Evolutionary conservation across 2,329 filamentous ascomycete species (phyloP).

Genomic region (Aspergillus phoenicis): DNA sequence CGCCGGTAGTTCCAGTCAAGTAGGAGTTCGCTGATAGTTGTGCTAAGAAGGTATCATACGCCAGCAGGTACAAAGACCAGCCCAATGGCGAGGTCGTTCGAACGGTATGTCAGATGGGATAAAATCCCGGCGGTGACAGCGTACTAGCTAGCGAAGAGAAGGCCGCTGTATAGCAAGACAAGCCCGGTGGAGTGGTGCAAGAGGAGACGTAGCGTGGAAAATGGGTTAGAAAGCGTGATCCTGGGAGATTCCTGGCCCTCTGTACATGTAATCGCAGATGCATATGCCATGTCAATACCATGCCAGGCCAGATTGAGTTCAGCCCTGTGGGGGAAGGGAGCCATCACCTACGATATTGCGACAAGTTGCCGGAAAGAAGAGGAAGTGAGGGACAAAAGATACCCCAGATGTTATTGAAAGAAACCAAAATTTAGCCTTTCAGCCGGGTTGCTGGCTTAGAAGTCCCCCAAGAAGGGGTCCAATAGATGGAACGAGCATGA

Average conservation of each 20-base stretch:
- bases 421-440: conserved; percentile 59
- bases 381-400: conserved; percentile 26
- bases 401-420: conserved; percentile 46
- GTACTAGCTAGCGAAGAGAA: conserved; percentile 47
- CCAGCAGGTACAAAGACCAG: conserved; percentile 50
- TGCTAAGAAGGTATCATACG: conserved; percentile 43
- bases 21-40: conserved; percentile 43
- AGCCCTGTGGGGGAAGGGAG: conserved; percentile 27
- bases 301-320: conserved; percentile 32
- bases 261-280: conserved; percentile 36
- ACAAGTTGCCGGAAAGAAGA: conserved; percentile 41
- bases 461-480: conserved; percentile 56
- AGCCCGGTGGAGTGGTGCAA: conserved; percentile 41
- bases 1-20: conserved; percentile 49
- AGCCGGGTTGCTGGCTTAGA: conserved; percentile 52
- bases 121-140: conserved; percentile 43
- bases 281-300: neutral
- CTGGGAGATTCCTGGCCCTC: conserved; percentile 27
- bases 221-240: conserved; percentile 40
- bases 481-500: conserved; percentile 49
- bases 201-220: conserved; percentile 39
- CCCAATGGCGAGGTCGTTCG: conserved; percentile 45
- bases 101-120: conserved; percentile 39
- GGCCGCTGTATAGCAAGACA: conserved; percentile 41
- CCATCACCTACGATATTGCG: conserved; percentile 40